Conservation (phyloP, 164 flowering plant genomes). For the Annona squamosa region DNA sequence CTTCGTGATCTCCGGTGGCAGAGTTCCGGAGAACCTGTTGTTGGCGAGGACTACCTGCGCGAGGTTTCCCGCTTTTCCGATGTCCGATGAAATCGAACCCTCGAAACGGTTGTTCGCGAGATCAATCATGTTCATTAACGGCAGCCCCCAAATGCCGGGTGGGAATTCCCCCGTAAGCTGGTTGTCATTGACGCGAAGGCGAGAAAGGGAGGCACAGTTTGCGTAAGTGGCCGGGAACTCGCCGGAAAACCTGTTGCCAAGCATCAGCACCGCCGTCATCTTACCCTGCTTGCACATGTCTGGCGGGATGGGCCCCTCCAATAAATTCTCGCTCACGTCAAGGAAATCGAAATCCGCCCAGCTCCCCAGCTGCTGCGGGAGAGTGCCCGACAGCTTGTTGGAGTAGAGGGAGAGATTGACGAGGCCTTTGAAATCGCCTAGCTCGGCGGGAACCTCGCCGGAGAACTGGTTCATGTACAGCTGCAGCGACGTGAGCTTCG, state of each 20-base stretch:
- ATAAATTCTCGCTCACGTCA: slow-evolving; percentile 63
- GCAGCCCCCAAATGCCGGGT: slow-evolving; percentile 68
- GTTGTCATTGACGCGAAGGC: slow-evolving; percentile 64
- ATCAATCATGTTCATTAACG: slow-evolving; percentile 40
- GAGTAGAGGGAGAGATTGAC: slow-evolving; percentile 66
- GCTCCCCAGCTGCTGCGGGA: slow-evolving; percentile 70
- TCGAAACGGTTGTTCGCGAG: slow-evolving; percentile 42
- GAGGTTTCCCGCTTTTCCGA: slow-evolving; percentile 36
- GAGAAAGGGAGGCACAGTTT: slow-evolving; percentile 36
- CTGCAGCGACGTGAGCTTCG: slow-evolving; percentile 34
- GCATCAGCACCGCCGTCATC: slow-evolving; percentile 52
- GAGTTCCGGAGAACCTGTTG: slow-evolving; percentile 48
- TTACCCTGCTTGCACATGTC: slow-evolving; percentile 84
- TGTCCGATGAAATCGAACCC: slow-evolving; percentile 52
- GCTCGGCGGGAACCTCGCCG: slow-evolving; percentile 50
- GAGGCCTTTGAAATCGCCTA: slow-evolving; percentile 52
- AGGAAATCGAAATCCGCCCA: slow-evolving; percentile 72
- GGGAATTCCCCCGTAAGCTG: slow-evolving; percentile 66
- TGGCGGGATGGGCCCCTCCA: slow-evolving; percentile 80
- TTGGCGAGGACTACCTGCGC: slow-evolving; percentile 11
- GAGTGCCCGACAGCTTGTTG: slow-evolving; percentile 54
- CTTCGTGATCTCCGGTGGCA: slow-evolving; percentile 53
- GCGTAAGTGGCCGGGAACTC: slow-evolving; percentile 60
- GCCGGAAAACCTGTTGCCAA: slow-evolving; percentile 64
- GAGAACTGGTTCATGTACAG: slow-evolving; percentile 39